These are phyloP conservation scores for Taphrina sp. DNA, from an alignment of 1,139 yeast species.

Conservation along the genomic window DNA sequence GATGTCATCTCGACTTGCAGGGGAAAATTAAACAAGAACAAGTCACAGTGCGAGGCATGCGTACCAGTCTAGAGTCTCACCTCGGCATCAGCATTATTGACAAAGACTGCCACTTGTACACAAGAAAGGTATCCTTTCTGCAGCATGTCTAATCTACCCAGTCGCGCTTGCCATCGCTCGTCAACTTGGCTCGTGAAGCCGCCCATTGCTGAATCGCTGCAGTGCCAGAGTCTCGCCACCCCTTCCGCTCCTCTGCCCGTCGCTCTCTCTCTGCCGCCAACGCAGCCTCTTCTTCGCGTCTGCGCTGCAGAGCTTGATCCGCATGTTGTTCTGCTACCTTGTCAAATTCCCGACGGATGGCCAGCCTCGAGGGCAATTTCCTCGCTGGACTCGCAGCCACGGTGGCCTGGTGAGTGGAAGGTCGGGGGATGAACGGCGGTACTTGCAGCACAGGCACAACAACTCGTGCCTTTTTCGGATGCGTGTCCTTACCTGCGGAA, in stretches of 20 bases:
- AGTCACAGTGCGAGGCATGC: too few relatives aligned
- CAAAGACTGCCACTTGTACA: too few relatives aligned
- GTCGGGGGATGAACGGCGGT: constrained; percentile 17
- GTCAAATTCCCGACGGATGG: constrained; percentile 11
- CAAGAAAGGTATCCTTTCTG: too few relatives aligned
- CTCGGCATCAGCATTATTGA: too few relatives aligned
- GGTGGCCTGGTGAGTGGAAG: constrained; percentile 6
- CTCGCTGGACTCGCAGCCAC: constrained; percentile 25
- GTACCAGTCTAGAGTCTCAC: too few relatives aligned
- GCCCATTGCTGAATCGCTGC: constrained; percentile 25
- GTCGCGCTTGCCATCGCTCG: constrained; percentile 15
- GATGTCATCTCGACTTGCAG: too few relatives aligned
- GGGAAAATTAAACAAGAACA: too few relatives aligned
- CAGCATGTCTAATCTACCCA: constrained; percentile 21
- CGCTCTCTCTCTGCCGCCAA: constrained; percentile 16
- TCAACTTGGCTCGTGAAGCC: constrained; percentile 13
- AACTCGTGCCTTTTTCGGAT: neutral
- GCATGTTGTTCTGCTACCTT: constrained; percentile 20
- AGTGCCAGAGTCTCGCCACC: constrained; percentile 15
- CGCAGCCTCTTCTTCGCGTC: constrained; percentile 1
- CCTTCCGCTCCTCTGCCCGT: constrained; percentile 3
- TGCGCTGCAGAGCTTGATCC: constrained; percentile 6
- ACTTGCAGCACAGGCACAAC: constrained; percentile 6
- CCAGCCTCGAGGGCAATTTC: constrained; percentile 7
- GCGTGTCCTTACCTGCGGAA: neutral